Evolutionary conservation across 2,329 filamentous ascomycete genomes (phyloP), one percentile per base, ranked within the genome.

Genomic region (Curvularia verruculosa): DNA sequence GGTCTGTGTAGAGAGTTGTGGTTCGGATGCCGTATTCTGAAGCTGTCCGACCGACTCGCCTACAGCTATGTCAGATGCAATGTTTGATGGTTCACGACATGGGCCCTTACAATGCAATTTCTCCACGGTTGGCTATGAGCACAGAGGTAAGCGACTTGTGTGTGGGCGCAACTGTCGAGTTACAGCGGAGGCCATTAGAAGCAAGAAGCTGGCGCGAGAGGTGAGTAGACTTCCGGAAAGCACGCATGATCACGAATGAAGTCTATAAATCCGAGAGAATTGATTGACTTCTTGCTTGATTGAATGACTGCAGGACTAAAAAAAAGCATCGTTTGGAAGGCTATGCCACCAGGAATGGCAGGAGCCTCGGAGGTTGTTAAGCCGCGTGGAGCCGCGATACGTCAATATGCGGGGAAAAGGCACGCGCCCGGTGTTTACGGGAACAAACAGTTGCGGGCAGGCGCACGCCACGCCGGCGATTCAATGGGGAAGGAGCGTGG

Each of bases 41-140:
- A 31, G 95, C 95, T 21, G 95, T 99, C 65, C 88, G 87, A 65
- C 93, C 90, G 65, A 99, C 95, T 66, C 95, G 90, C 60, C 83
- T 85, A 39, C 12, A 7, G 41, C 13, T n/a, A n/a, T 28, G 21
- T 58, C 37, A 63, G 46, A 21, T 24, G 36, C 10, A 0, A 6
- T 26, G 3, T 21, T 39, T 23, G 8, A 10, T 8, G 10, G 7
- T 37, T 10, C 29, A n/a, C 13, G 8, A 10, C 29, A 34, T 21
- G 8, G 12, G 31, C 19, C n/a, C 80, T 63, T 75, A 85, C 74
- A 99, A 83, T 48, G 95, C 95, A 68, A 99, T 99, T 79, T 99
- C 95, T 68, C 95, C 95, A 67, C 95, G 89, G 76, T 99, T 99
- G 52, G 95, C 95, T 74, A 99, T 98, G 23, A 99, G 84, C 40